These are phyloP conservation scores for Neoarthrinium moseri DNA, from an alignment of 2,329 filamentous ascomycete species.

Conservation along the genomic window DNA sequence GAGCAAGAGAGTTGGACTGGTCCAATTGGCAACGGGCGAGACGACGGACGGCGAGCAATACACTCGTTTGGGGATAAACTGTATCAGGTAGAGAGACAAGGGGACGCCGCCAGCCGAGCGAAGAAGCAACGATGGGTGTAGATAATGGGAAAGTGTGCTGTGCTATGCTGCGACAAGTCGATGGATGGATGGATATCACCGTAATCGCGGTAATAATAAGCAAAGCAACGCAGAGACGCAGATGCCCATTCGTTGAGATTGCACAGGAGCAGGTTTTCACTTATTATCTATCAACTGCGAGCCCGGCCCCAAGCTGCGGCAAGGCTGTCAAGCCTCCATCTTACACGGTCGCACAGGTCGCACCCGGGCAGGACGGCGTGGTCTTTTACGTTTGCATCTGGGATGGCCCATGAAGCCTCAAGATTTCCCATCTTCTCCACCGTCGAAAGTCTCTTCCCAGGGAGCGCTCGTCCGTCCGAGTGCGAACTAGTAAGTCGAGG, in stretches of 20 bases:
- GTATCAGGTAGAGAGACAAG: constrained; percentile 5
- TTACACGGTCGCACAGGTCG: background rate
- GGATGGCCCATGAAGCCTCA: constrained; percentile 1
- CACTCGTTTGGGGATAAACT: background rate
- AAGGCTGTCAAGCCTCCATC: background rate
- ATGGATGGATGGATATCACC: background rate
- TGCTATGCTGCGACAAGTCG: background rate
- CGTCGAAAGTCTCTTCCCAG: too few relatives aligned
- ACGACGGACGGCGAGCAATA: background rate
- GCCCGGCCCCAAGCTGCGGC: background rate
- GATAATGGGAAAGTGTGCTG: too few relatives aligned
- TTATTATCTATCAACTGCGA: too few relatives aligned
- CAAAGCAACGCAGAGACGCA: too few relatives aligned
- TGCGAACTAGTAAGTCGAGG: too few relatives aligned
- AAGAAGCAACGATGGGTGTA: background rate
- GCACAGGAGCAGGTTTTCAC: too few relatives aligned
- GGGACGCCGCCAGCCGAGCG: background rate
- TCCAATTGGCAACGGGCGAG: background rate
- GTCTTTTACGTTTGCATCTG: background rate
- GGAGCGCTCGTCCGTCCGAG: too few relatives aligned
- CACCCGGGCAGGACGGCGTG: background rate
- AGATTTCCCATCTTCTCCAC: too few relatives aligned
- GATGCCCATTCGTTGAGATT: too few relatives aligned
- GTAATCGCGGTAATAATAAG: background rate
- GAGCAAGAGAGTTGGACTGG: too few relatives aligned